Evolutionary conservation across 257 asterid species (phyloP).

Genomic region (Galeopsis tetrahit): DNA sequence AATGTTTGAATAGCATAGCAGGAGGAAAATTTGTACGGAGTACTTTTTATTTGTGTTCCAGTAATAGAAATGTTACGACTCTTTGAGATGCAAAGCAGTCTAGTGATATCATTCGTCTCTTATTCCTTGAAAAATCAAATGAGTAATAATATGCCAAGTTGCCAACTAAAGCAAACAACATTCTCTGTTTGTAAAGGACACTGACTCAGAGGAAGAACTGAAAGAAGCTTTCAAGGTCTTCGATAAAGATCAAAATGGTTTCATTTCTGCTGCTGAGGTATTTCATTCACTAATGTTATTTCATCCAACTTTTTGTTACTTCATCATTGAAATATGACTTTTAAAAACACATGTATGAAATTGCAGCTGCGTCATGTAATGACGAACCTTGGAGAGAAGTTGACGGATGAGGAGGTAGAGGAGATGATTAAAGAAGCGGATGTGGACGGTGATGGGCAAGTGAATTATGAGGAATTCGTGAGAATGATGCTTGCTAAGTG

Average conservation of each 20-base stretch:
- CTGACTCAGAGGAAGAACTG: conserved; percentile 66
- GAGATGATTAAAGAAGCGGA: conserved; percentile 67
- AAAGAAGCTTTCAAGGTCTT: conserved; percentile 64
- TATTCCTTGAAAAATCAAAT: too few species aligned
- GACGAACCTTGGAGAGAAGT: conserved; percentile 68
- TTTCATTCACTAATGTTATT: background rate
- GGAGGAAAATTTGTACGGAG: background rate
- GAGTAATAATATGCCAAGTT: background rate
- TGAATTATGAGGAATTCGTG: conserved; percentile 57
- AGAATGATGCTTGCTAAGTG: conserved; percentile 64
- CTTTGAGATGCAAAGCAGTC: background rate
- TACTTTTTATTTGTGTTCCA: background rate
- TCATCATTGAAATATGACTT: background rate
- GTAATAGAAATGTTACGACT: background rate
- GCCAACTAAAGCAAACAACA: conserved; percentile 3
- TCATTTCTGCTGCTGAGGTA: conserved; percentile 69
- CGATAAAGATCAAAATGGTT: conserved; percentile 67
- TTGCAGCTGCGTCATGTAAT: conserved; percentile 61
- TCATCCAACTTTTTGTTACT: background rate
- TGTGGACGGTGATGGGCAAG: conserved; percentile 65
- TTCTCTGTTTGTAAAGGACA: conserved; percentile 47
- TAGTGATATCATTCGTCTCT: too few species aligned
- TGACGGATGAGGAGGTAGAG: conserved; percentile 62
- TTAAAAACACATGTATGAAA: background rate
- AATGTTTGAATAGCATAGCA: background rate